A percentile compares a stretch with the other conserved stretches of the same genome.
Evolutionary conservation across 1,139 yeast genomes (phyloP).

Genomic region (Lodderomyces beijingensis): DNA sequence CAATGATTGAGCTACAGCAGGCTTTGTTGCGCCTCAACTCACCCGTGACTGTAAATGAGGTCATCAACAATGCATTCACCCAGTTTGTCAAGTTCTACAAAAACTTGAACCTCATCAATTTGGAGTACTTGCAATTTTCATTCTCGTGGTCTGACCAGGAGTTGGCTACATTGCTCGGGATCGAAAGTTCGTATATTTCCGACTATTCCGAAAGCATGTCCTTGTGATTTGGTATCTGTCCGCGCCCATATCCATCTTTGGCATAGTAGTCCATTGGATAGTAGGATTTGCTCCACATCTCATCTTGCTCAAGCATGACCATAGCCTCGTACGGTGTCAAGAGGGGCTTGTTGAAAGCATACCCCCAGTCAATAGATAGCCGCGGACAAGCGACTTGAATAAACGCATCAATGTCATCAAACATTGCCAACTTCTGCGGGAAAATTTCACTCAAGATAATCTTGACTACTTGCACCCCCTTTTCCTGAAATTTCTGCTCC

Average conservation of each 20-base stretch:
- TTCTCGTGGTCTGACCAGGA: slow-evolving; percentile 56
- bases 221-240: slow-evolving; percentile 51
- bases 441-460: slow-evolving; percentile 88
- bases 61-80: slow-evolving; percentile 45
- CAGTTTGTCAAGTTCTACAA: slow-evolving; percentile 51
- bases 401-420: slow-evolving; percentile 91
- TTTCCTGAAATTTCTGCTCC: slow-evolving; percentile 46
- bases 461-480: slow-evolving; percentile 69
- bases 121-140: slow-evolving; percentile 36
- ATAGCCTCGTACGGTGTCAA: slow-evolving; percentile 95
- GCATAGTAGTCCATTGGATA: slow-evolving; percentile 98
- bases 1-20: slow-evolving; percentile 58
- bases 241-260: slow-evolving; percentile 90
- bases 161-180: slow-evolving; percentile 62
- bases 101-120: slow-evolving; percentile 38
- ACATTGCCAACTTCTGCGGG: slow-evolving; percentile 91
- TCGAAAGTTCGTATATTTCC: slow-evolving; percentile 31
- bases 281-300: slow-evolving; percentile 57
- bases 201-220: not conserved
- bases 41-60: slow-evolving; percentile 55
- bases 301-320: slow-evolving; percentile 77
- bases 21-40: slow-evolving; percentile 56
- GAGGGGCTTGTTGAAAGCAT: slow-evolving; percentile 88
- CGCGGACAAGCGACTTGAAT: slow-evolving; percentile 98
- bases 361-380: slow-evolving; percentile 97